Percentiles rank a stretch among this genome's conserved stretches.
These are phyloP conservation scores for Termitomyces sp. DNA, from an alignment of 768 basidiomycete genomes.

Conservation along the genomic window DNA sequence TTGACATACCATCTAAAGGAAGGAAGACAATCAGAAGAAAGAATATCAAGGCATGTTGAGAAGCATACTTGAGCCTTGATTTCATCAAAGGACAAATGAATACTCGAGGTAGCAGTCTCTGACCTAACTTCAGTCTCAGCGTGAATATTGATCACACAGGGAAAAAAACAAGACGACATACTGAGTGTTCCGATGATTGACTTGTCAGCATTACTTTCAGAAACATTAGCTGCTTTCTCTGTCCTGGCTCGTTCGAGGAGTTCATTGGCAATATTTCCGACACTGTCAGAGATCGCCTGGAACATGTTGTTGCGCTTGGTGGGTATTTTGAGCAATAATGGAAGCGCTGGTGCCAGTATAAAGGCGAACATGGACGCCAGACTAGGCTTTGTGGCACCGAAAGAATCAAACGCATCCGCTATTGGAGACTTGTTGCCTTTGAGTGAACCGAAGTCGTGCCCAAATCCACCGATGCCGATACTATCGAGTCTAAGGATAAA, in stretches of 20 bases:
- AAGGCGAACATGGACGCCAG: conserved; percentile 8
- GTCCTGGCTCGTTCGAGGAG: conserved; percentile 22
- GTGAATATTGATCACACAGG: not conserved
- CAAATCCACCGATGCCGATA: conserved; percentile 47
- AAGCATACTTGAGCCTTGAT: conserved; percentile 32
- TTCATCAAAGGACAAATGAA: conserved; percentile 36
- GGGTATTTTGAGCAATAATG: conserved; percentile 23
- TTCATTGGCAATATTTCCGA: conserved; percentile 24
- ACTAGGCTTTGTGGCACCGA: conserved; percentile 18
- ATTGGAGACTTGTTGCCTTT: conserved; percentile 33
- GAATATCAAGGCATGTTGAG: not conserved
- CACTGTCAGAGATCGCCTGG: conserved; percentile 17
- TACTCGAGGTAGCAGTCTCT: conserved; percentile 18
- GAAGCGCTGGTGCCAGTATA: conserved; percentile 23
- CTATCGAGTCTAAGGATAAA: conserved; percentile 35
- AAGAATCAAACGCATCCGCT: conserved; percentile 24
- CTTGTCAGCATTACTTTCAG: conserved; percentile 12
- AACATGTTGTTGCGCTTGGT: conserved; percentile 20
- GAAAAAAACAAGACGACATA: not conserved
- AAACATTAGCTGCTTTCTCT: conserved; percentile 18
- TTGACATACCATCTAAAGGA: conserved; percentile 17
- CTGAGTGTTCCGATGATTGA: conserved; percentile 24
- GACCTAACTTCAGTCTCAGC: conserved; percentile 28
- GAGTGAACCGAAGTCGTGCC: conserved; percentile 44
- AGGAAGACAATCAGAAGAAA: not conserved